Evolutionary conservation across 441 rosid species (phyloP).

Genomic region (Adansonia gregorii): DNA sequence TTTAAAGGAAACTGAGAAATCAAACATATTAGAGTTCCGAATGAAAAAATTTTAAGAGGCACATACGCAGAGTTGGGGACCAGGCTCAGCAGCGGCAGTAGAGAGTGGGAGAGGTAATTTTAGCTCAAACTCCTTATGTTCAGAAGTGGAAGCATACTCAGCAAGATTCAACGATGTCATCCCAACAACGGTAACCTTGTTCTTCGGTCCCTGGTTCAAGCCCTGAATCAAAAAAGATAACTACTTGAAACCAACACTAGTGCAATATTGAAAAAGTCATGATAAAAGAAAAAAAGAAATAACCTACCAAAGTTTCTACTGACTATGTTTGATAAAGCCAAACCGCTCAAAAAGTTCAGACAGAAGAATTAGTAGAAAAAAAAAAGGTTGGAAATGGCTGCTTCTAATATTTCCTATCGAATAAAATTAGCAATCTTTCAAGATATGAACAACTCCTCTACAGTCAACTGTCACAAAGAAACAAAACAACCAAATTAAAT

Average conservation of each 20-base stretch:
- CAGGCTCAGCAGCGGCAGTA: slow-evolving; percentile 50
- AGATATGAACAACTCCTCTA: slow-evolving; percentile 12
- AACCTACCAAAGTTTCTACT: neutral
- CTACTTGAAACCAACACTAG: neutral
- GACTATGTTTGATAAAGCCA: neutral
- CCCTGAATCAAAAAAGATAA: slow-evolving; percentile 51
- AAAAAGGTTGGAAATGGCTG: neutral
- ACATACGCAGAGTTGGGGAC: slow-evolving; percentile 67
- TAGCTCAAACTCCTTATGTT: slow-evolving; percentile 65
- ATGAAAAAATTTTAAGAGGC: neutral
- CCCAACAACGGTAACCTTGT: slow-evolving; percentile 68
- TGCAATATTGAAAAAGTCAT: neutral
- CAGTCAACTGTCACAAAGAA: slow-evolving; percentile 27
- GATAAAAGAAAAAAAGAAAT: neutral
- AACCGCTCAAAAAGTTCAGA: neutral
- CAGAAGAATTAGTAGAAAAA: neutral
- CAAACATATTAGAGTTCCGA: neutral
- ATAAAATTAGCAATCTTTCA: slow-evolving; percentile 2
- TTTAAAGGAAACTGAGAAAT: neutral
- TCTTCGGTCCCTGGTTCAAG: slow-evolving; percentile 60
- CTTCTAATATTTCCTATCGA: neutral
- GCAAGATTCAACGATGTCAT: slow-evolving; percentile 69
- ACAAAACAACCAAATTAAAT: slow-evolving; percentile 20
- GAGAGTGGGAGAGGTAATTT: slow-evolving; percentile 64
- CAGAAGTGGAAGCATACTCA: slow-evolving; percentile 69